Base-by-base conservation (phyloP, 805 yeast species). In the Kuraishia molischiana region DNA sequence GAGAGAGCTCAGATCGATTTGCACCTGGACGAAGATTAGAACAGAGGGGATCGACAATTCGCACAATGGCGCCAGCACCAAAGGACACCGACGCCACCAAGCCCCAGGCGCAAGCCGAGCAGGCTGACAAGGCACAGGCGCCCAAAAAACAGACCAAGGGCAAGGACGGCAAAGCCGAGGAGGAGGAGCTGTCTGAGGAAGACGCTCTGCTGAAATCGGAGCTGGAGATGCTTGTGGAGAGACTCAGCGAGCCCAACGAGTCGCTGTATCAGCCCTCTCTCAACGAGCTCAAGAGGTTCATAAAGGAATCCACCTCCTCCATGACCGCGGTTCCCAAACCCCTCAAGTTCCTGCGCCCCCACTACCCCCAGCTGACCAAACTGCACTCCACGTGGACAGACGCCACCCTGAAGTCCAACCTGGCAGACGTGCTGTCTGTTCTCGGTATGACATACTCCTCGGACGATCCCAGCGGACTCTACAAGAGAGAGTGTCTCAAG, bases 241-340 rank as follows among this genome's bases (percentile, higher is more conserved):
- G 85, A 38, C 65, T 92, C 44, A 62, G 62, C 42, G 87, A 78
- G 44, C 56, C 74, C 2, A 67, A 70, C 42, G 50, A 66, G 34
- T 56, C 62, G 15, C 62, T 75, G 17, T 83, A 85, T 53, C 61
- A 61, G 26, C 62, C 75, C 10, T 72, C 86, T n/a, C 68, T 92
- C 48, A 68, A 69, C 31, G 68, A 79, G 37, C 71, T 92, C 58
- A 87, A 86, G 53, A 73, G 69, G 35, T 76, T 76, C 50, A 89
- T 92, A 51, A 77, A 85, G 47, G 94, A 92, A 39, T 84, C 97
- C 10, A 92, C 99, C 3, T 85, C 96, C 29, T 89, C 97, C 6
- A 92, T 92, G 97, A 92, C 98, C 2, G 99, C 99, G 3, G 98
- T 92, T 37, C 99, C 99, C 29, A 92, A 92, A 61, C 99, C 99